phyloP scores from a whole-genome alignment of 495 filamentous ascomycete species.

The Aspergillus nidulans region DNA sequence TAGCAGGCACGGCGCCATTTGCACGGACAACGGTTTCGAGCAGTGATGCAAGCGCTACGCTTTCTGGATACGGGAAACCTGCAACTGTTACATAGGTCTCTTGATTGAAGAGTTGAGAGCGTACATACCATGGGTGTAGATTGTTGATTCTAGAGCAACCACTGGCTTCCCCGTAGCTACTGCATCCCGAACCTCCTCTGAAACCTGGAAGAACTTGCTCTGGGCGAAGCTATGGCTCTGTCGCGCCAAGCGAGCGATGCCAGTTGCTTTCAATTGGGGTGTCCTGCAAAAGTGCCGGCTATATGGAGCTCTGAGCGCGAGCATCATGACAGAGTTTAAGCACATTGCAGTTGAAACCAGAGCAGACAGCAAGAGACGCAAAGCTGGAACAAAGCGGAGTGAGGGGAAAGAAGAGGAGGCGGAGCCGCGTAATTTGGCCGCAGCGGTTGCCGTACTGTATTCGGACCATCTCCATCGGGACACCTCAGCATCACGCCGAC shows the following conservation, averaged over 20 bases:
- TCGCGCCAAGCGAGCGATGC: slow-evolving; percentile 12
- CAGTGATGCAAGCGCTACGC: slow-evolving; percentile 60
- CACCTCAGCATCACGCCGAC: slow-evolving; percentile 40
- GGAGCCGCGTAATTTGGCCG: slow-evolving; percentile 30
- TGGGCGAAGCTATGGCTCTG: slow-evolving; percentile 31
- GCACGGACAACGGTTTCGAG: slow-evolving; percentile 73
- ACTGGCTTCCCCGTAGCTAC: slow-evolving; percentile 68
- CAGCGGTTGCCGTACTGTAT: slow-evolving; percentile 35
- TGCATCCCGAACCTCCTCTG: slow-evolving; percentile 77
- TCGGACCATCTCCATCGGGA: slow-evolving; percentile 30
- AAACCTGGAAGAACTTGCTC: slow-evolving; percentile 64
- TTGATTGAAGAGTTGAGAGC: neutral
- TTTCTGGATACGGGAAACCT: slow-evolving; percentile 84
- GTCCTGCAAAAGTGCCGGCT: slow-evolving; percentile 20
- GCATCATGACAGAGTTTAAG: slow-evolving; percentile 16
- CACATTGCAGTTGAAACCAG: neutral
- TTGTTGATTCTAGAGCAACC: slow-evolving; percentile 89
- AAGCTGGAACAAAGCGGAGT: slow-evolving; percentile 7
- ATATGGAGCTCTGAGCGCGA: slow-evolving; percentile 26
- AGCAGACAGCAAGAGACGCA: neutral
- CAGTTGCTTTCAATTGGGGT: neutral
- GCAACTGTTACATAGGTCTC: slow-evolving; percentile 20
- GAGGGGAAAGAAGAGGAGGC: slow-evolving; percentile 23
- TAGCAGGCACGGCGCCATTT: slow-evolving; percentile 87
- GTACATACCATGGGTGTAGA: slow-evolving; percentile 69